A percentile compares a stretch with the other conserved stretches of the same genome.
Conservation (phyloP, 2,329 filamentous ascomycete species). For the Myotisia sp. region DNA sequence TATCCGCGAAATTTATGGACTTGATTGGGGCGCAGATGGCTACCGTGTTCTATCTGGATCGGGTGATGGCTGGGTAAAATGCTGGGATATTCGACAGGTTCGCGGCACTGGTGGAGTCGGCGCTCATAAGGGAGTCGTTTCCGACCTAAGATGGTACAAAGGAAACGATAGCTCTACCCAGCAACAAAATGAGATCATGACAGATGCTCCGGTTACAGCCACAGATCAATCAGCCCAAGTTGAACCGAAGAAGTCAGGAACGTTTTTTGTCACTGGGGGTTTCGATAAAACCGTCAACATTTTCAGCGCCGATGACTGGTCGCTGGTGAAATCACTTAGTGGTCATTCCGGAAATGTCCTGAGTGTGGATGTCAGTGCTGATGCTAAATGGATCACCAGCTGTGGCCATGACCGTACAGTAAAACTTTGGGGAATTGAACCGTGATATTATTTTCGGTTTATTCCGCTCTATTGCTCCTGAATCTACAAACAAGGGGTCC, state of each 20-base stretch:
- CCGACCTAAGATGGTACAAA: constrained; percentile 87
- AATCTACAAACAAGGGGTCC: no score
- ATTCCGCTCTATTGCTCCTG: no score
- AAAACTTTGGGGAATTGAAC: constrained; percentile 88
- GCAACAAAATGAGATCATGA: constrained; percentile 41
- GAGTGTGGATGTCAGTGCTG: constrained; percentile 72
- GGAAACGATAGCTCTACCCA: constrained; percentile 56
- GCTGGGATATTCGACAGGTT: constrained; percentile 91
- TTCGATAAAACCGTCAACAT: constrained; percentile 94
- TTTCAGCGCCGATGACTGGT: constrained; percentile 94
- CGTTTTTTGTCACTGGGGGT: constrained; percentile 78
- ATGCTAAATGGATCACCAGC: constrained; percentile 86
- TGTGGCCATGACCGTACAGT: constrained; percentile 89
- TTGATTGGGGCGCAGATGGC: constrained; percentile 86
- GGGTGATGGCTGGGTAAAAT: constrained; percentile 90
- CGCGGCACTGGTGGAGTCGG: constrained; percentile 71
- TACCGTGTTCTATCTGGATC: constrained; percentile 87
- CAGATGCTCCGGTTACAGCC: constrained; percentile 8
- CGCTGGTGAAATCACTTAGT: constrained; percentile 68
- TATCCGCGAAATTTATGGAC: constrained; percentile 80
- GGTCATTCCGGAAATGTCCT: constrained; percentile 88
- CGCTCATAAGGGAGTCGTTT: constrained; percentile 80
- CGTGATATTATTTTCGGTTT: not conserved
- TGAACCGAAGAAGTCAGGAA: constrained; percentile 71
- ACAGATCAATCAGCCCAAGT: constrained; percentile 15